These are phyloP conservation scores for Saccharomycopsis fodiens DNA, from an alignment of 805 yeast genomes.

Conservation along the genomic window DNA sequence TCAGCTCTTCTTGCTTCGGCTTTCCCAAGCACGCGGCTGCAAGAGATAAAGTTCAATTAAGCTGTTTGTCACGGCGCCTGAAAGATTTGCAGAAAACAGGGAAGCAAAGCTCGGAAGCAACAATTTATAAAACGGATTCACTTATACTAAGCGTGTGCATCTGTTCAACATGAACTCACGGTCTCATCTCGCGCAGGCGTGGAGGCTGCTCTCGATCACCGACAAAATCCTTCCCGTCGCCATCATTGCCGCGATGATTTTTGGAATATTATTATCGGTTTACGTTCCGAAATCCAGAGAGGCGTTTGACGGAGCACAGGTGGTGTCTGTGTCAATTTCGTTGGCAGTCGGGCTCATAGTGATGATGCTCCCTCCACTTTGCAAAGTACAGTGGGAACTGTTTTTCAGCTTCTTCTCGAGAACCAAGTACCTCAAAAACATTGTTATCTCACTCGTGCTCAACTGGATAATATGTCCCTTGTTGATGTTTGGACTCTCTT, in stretches of 20 bases:
- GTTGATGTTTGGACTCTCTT: slow-evolving; percentile 47
- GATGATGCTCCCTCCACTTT: slow-evolving; percentile 52
- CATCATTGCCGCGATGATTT: slow-evolving; percentile 31
- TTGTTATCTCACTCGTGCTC: slow-evolving; percentile 35
- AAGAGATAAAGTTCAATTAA: too few species aligned
- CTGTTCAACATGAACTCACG: too few species aligned
- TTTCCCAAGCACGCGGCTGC: too few species aligned
- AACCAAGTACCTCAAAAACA: slow-evolving; percentile 25
- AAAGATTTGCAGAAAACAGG: too few species aligned
- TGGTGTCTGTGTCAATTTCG: slow-evolving; percentile 37
- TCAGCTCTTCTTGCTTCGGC: too few species aligned
- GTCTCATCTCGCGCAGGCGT: slow-evolving; percentile 44
- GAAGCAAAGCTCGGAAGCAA: too few species aligned
- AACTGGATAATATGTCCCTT: slow-evolving; percentile 55
- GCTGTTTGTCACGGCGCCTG: too few species aligned
- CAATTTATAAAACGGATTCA: too few species aligned
- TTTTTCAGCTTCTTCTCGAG: slow-evolving; percentile 26
- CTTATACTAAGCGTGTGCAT: too few species aligned
- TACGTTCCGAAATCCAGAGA: slow-evolving; percentile 32
- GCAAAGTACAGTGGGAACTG: slow-evolving; percentile 46
- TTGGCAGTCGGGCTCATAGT: slow-evolving; percentile 43
- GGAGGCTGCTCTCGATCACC: slow-evolving; percentile 28
- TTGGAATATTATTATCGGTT: slow-evolving; percentile 35
- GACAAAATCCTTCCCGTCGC: slow-evolving; percentile 33
- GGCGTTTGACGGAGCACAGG: slow-evolving; percentile 30